Base-by-base conservation (phyloP, 441 rosid species). In the Omphalea diandra region DNA sequence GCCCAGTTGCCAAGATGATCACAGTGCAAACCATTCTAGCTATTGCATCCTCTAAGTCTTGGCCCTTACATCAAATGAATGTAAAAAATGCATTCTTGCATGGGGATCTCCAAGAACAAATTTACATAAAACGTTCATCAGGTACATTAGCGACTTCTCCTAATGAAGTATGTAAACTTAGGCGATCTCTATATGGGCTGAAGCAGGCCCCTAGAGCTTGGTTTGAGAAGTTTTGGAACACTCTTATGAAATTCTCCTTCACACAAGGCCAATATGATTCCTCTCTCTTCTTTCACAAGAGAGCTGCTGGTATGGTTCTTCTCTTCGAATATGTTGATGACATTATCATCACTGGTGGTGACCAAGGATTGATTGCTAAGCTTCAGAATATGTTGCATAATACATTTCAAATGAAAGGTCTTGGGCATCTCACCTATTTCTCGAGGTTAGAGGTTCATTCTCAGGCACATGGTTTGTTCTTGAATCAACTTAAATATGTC, bases 181-280 rank as follows among this genome's bases (percentile, higher is more conserved):
- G n/a, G 31, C 20, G 7, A 12, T 20, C 50, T 40, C 11, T 41
- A 14, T 41, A 38, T 41, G 55, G 55, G 54, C 26, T 64, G 22
- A 64, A 64, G 36, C 15, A 31, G 1, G 46, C 68, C 4, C 55
- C 11, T 44, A 10, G 1, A 64, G 55, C 40, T 12, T 58, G 12
- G 63, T 58, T 58, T 58, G 43, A 58, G 26, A 58, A 35, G 26
- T 33, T 59, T 35, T 0, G 29, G 29, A 20, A 52, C 56, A 52
- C 56, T 52, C 26, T 4, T 40, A 1, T n/a, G 36, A n/a, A 17
- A 46, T 33, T 35, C 65, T 61, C 65, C 36, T 61, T 35, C 65
- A 33, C 52, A 64, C 53, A 24, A 64, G 46, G 40, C 27, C 55
- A 64, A 63, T 63, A 64, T 64, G 68, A 64, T 64, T 64, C 68